phyloP scores from a whole-genome alignment of 1,284 basidiomycete species.

The Agaricales sp. region DNA sequence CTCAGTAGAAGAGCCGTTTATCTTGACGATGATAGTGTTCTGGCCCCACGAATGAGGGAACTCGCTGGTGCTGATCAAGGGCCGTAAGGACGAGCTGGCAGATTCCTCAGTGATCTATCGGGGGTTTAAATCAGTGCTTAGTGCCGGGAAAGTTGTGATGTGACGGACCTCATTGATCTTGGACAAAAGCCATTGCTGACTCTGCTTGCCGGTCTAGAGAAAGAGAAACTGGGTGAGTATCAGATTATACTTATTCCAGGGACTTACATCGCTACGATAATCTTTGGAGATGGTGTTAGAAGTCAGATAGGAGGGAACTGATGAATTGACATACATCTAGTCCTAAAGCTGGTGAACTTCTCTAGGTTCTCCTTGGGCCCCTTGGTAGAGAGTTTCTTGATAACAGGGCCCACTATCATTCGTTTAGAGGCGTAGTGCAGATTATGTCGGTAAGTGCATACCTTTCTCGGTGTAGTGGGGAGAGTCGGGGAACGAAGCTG shows the following conservation, averaged over 20 bases:
- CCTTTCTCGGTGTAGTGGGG: not conserved
- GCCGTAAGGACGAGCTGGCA: slow-evolving; percentile 44
- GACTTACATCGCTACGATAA: slow-evolving; percentile 64
- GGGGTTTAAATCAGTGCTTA: too few species aligned
- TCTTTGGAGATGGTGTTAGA: slow-evolving; percentile 35
- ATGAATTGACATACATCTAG: slow-evolving; percentile 44
- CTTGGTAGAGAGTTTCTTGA: slow-evolving; percentile 56
- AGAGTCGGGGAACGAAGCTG: slow-evolving; percentile 11
- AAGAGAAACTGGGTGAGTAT: slow-evolving; percentile 9
- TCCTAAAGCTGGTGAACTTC: slow-evolving; percentile 68
- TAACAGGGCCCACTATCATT: slow-evolving; percentile 45
- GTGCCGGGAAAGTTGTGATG: slow-evolving; percentile 10
- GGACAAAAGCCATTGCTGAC: slow-evolving; percentile 77
- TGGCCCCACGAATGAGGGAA: slow-evolving; percentile 91
- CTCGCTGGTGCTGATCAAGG: slow-evolving; percentile 61
- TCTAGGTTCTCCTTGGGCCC: slow-evolving; percentile 60
- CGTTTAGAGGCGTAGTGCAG: slow-evolving; percentile 49
- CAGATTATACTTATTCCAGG: slow-evolving; percentile 3
- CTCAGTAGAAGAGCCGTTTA: slow-evolving; percentile 53
- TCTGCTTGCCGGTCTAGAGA: slow-evolving; percentile 61
- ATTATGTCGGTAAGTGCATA: slow-evolving; percentile 23
- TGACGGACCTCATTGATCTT: slow-evolving; percentile 56
- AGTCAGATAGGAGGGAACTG: slow-evolving; percentile 15
- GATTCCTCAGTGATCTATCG: slow-evolving; percentile 54
- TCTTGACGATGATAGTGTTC: slow-evolving; percentile 72